Percentiles rank a stretch among this genome's conserved stretches.
Evolutionary conservation across 1,284 basidiomycete species (phyloP).

Genomic region (Moesziomyces antarcticus): DNA sequence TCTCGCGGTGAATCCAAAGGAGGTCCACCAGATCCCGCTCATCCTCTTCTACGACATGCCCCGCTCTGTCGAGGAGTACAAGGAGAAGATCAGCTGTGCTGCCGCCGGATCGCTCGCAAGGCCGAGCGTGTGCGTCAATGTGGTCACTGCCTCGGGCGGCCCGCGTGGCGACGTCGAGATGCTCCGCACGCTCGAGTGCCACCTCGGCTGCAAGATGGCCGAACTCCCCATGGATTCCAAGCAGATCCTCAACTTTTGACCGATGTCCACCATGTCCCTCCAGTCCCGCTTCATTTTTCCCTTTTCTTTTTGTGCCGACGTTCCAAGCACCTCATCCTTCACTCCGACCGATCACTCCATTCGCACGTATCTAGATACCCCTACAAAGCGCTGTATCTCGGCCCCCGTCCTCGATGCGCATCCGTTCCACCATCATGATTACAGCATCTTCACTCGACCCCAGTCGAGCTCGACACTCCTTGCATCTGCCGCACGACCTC

Average conservation of each 20-base stretch:
- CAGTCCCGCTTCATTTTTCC: not conserved
- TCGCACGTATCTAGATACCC: not conserved
- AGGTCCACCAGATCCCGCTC: constrained; percentile 87
- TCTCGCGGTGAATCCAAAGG: constrained; percentile 85
- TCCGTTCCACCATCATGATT: not conserved
- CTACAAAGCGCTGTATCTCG: not conserved
- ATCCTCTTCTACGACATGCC: constrained; percentile 86
- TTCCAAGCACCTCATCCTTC: too few species aligned
- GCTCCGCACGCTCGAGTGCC: constrained; percentile 93
- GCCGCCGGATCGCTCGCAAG: constrained; percentile 82
- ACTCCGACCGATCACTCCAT: too few species aligned
- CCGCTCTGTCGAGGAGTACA: constrained; percentile 93
- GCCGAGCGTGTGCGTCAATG: constrained; percentile 89
- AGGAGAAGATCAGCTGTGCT: constrained; percentile 76
- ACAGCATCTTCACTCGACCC: not conserved
- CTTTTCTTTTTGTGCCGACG: not conserved
- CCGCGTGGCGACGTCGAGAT: constrained; percentile 83
- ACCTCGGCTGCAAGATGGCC: constrained; percentile 60
- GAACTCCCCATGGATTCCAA: constrained; percentile 56
- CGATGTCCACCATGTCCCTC: not conserved
- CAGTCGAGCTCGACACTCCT: not conserved
- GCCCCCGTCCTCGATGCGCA: not conserved
- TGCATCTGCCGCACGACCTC: not conserved
- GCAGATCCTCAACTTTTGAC: constrained; percentile 57
- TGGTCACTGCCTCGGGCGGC: constrained; percentile 94